These are phyloP conservation scores for Athelia psychrophila DNA, from an alignment of 1,284 basidiomycete genomes.

Conservation along the genomic window DNA sequence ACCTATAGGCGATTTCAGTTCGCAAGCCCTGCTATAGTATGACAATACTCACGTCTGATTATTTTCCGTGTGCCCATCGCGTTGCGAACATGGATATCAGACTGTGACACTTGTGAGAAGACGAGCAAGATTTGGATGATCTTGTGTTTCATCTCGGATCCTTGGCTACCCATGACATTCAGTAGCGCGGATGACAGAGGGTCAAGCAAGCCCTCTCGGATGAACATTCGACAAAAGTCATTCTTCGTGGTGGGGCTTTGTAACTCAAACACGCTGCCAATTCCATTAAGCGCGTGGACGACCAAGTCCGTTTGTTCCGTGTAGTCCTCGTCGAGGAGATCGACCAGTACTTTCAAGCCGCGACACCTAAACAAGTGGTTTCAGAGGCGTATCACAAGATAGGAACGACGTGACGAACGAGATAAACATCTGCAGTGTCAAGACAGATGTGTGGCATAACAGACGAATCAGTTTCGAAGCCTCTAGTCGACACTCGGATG, in stretches of 20 bases:
- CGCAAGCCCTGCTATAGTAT: neutral
- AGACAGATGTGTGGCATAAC: constrained; percentile 87
- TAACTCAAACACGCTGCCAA: constrained; percentile 93
- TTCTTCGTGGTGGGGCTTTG: constrained; percentile 95
- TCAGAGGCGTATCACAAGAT: constrained; percentile 6
- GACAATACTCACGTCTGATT: constrained; percentile 68
- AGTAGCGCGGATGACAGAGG: constrained; percentile 89
- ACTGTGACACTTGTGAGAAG: constrained; percentile 94
- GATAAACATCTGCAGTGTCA: constrained; percentile 98
- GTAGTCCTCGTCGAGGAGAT: constrained; percentile 96
- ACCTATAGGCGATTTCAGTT: constrained; percentile 42
- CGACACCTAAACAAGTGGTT: constrained; percentile 69
- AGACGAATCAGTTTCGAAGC: constrained; percentile 94
- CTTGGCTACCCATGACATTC: constrained; percentile 80
- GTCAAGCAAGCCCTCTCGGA: constrained; percentile 91
- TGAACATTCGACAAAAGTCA: constrained; percentile 98
- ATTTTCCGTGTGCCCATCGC: constrained; percentile 89
- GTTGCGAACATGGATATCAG: constrained; percentile 88
- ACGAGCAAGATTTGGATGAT: constrained; percentile 90
- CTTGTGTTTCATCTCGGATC: constrained; percentile 79
- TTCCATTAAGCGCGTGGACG: constrained; percentile 91
- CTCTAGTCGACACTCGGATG: constrained; percentile 91
- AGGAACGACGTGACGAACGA: constrained; percentile 53
- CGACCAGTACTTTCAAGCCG: constrained; percentile 90
- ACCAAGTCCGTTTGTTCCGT: constrained; percentile 87